Conservation (phyloP, 2,329 filamentous ascomycete species). For the Epichloe sylvatica region DNA sequence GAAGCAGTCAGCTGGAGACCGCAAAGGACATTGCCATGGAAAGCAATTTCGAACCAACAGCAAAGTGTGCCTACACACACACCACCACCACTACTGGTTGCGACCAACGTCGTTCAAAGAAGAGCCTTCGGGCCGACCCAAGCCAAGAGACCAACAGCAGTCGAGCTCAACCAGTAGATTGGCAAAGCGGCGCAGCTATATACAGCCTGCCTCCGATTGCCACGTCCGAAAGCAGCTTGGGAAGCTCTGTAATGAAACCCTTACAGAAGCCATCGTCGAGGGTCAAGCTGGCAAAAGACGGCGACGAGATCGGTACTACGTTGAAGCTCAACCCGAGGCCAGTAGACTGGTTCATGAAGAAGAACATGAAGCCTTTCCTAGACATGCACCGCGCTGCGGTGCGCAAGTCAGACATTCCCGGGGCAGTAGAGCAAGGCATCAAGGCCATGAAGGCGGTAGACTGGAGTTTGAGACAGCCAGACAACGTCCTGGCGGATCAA, state of each 20-base stretch:
- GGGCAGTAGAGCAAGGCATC: background rate
- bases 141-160: background rate
- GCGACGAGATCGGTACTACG: constrained; percentile 19
- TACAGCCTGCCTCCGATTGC: constrained; percentile 12
- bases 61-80: constrained; percentile 38
- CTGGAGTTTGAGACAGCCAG: background rate
- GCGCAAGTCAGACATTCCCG: background rate
- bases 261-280: constrained; percentile 16
- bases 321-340: constrained; percentile 9
- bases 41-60: background rate
- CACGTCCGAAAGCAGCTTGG: constrained; percentile 8
- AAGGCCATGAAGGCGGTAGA: background rate
- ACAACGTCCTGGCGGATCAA: background rate
- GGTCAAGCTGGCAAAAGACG: constrained; percentile 5
- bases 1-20: background rate
- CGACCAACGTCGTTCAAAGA: constrained; percentile 17
- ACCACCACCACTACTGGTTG: constrained; percentile 50
- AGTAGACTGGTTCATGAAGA: constrained; percentile 6
- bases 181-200: constrained; percentile 7
- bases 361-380: background rate
- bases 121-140: background rate
- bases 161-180: background rate
- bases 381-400: background rate
- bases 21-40: background rate
- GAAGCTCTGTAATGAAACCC: constrained; percentile 9